Conservation (phyloP, 441 rosid genomes). For the Raphanus hybrid region DNA sequence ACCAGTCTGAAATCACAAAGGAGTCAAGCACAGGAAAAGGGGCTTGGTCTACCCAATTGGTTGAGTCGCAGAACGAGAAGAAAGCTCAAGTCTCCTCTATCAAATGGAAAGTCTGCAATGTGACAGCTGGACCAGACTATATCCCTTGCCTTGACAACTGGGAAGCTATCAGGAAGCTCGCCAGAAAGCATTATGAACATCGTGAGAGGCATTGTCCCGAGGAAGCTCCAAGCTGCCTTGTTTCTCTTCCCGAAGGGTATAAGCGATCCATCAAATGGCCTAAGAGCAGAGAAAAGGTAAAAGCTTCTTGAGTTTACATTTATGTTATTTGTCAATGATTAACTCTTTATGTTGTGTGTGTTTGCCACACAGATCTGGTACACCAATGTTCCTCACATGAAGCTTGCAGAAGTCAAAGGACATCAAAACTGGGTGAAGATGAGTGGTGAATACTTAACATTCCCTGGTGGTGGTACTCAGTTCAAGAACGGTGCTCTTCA, state of each 20-base stretch:
- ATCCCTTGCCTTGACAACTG: constrained; percentile 68
- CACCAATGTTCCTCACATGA: constrained; percentile 65
- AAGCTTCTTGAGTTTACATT: neutral
- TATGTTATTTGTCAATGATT: neutral
- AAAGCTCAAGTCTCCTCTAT: constrained; percentile 34
- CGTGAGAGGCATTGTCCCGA: constrained; percentile 74
- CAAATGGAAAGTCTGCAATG: constrained; percentile 54
- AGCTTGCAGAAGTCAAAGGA: constrained; percentile 64
- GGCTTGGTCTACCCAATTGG: constrained; percentile 53
- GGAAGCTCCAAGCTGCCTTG: constrained; percentile 60
- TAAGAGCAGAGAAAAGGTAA: constrained; percentile 62
- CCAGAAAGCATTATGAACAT: constrained; percentile 55
- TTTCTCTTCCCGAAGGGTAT: constrained; percentile 36
- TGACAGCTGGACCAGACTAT: constrained; percentile 63
- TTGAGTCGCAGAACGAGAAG: constrained; percentile 57
- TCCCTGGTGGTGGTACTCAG: constrained; percentile 78
- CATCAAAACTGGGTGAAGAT: constrained; percentile 76
- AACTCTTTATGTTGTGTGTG: neutral
- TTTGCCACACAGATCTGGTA: constrained; percentile 50
- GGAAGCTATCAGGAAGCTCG: constrained; percentile 56
- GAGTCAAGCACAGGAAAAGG: constrained; percentile 47
- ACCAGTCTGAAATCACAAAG: constrained; percentile 46
- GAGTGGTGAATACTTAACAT: constrained; percentile 61
- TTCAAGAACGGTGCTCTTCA: constrained; percentile 69
- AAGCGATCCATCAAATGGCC: constrained; percentile 54